Evolutionary conservation across 192 early-diverging fungal genomes (phyloP), one percentile per base, ranked within the genome.

Genomic region (Haplosporangium gracile): DNA sequence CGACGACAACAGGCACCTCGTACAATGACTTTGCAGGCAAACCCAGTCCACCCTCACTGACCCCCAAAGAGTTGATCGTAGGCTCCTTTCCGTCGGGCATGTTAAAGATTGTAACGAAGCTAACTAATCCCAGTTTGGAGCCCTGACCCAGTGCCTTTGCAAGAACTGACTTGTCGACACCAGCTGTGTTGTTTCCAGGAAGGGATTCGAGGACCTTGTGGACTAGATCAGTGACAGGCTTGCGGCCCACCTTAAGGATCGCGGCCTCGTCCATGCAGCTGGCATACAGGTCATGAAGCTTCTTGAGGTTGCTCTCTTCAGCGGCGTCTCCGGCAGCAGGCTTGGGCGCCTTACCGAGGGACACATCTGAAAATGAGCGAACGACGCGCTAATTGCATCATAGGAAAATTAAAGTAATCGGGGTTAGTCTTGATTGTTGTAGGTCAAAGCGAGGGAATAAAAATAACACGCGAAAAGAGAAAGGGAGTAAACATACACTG

Each of bases 211-310:
- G 11, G 20, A 91, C 24, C 24, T 83, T 60, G 8, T 76, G 36
- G 15, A 92, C 40, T n/a, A 88, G 47, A 1, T 78, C 43, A 18
- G 76, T 36, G 0, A 92, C 29, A 26, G 91, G 90, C 2, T 75
- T 65, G 0, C 81, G 78, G 7, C 89, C 89, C 11, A 84, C 42
- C 34, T 75, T 55, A 40, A 79, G 45, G 13, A 92, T 81, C 0
- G 43, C 22, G 2, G 60, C 18, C 36, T 89, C 85, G 47, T 92
- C 78, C 87, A 91, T 88, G 42, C 93, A 94, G 42, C 91, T 87
- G 15, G 73, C 63, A 65, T 95, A 95, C 9, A 90, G 87, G 24
- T 80, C 32, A 71, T 94, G 87, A 24, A 92, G 77, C 77, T 92
- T 93, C 16, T 88, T 70, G 68, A 92, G 91, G 43, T 92, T 91